Conservation (phyloP, 1,284 basidiomycete species). For the Apiotrichum domesticum region DNA sequence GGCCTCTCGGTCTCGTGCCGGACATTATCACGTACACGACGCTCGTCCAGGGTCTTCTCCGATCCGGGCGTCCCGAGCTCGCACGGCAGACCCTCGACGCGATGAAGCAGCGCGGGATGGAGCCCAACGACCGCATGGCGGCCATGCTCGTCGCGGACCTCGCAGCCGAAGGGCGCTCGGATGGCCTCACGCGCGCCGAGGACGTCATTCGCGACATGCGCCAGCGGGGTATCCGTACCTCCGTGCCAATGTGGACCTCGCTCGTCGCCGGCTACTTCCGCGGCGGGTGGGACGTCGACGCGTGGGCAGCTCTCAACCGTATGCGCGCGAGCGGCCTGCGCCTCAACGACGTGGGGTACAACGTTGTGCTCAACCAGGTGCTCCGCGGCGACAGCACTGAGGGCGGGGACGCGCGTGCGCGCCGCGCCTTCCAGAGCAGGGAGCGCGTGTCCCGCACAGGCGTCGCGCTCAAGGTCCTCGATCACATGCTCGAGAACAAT, state of each 20-base stretch:
- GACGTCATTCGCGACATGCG: conserved; percentile 66
- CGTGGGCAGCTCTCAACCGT: conserved; percentile 52
- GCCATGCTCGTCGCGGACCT: conserved; percentile 68
- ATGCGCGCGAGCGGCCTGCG: conserved; percentile 57
- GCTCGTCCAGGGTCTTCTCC: conserved; percentile 65
- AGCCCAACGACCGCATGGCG: conserved; percentile 65
- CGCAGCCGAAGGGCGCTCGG: conserved; percentile 54
- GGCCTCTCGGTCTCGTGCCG: conserved; percentile 53
- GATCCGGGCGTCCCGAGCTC: conserved; percentile 61
- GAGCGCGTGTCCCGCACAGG: conserved; percentile 25
- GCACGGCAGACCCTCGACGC: conserved; percentile 57
- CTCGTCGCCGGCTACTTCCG: conserved; percentile 43
- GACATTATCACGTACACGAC: conserved; percentile 77
- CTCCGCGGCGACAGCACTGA: conserved; percentile 6
- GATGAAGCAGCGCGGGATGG: conserved; percentile 67
- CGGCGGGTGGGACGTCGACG: conserved; percentile 40
- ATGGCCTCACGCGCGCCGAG: conserved; percentile 59
- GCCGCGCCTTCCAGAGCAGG: too few species aligned
- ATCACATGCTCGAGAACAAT: conserved; percentile 56
- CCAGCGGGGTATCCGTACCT: conserved; percentile 42
- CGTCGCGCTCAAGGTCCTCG: conserved; percentile 54
- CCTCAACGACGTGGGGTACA: conserved; percentile 62
- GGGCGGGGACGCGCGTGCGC: too few species aligned
- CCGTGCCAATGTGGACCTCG: conserved; percentile 47
- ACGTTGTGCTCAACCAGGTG: conserved; percentile 63